A percentile compares a stretch with the other conserved stretches of the same genome.
phyloP scores from a whole-genome alignment of 73 alveolate genomes.

The Paramecium primaurelia region DNA sequence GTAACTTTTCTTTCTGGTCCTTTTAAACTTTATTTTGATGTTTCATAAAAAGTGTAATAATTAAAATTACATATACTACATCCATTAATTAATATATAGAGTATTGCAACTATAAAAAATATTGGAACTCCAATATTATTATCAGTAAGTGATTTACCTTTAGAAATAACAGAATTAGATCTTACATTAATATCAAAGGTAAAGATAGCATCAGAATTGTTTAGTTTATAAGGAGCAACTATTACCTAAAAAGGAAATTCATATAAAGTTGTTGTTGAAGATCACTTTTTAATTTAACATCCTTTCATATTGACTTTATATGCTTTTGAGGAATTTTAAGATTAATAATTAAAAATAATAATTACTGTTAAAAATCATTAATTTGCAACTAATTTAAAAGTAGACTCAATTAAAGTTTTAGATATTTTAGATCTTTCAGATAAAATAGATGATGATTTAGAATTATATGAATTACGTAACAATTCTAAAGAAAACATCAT shows the following conservation, averaged over 20 bases:
- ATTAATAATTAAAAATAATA: background rate
- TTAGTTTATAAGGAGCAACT: background rate
- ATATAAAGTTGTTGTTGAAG: background rate
- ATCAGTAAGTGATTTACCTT: background rate
- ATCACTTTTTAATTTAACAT: background rate
- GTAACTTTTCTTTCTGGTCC: background rate
- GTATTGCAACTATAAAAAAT: background rate
- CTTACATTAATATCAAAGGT: background rate
- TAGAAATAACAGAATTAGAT: background rate
- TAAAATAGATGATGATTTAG: background rate
- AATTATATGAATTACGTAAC: background rate
- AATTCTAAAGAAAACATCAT: background rate
- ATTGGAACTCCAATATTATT: background rate
- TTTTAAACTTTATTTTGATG: slow-evolving; percentile 6
- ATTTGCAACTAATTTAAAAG: background rate
- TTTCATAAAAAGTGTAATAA: background rate
- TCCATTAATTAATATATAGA: background rate
- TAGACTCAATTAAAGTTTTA: background rate
- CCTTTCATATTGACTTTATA: background rate
- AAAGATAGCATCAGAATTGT: background rate
- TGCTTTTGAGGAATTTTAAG: background rate
- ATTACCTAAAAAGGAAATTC: background rate
- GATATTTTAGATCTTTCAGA: background rate
- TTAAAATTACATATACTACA: background rate
- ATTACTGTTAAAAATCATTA: background rate